Evolutionary conservation across 208 protist genomes (phyloP), one percentile per base, ranked within the genome.

Genomic region (Leishmania major): DNA sequence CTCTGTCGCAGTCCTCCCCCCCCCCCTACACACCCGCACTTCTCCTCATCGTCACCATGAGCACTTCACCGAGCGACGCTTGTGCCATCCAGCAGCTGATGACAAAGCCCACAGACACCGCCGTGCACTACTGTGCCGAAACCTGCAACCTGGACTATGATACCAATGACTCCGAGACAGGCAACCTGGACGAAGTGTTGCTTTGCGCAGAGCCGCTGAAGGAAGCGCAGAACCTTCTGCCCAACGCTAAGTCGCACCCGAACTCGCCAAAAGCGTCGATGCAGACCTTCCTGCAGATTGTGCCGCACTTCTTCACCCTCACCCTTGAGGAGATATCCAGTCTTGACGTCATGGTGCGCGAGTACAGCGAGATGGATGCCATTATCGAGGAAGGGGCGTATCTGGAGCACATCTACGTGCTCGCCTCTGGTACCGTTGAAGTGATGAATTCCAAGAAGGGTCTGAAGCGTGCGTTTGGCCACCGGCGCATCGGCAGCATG

Each of bases 361-460:
- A 96, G 83, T 96, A 96, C 79, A 90, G 93, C n/a, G 88, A 87
- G 62, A 92, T 96, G 88, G 89, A 96, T 79, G 87, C 94, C 76
- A 90, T 96, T 79, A 89, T 95, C 55, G 92, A 95, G 64, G 92
- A 95, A 57, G 92, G 93, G 1, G 75, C 78, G 62, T 69, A 87
- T 22, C 86, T 96, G 35, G 84, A 93, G 85, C 92, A 96, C 76
- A 88, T 96, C 31, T 96, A 94, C 83, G 92, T 96, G 11, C 75
- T 96, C 11, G 93, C 91, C 5, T 95, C 92, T 5, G 93, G 93
- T 57, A 95, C 90, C 0, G 90, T 96, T 37, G 92, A 96, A 76
- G 93, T 96, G 79, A 95, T 96, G 89, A 95, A 95, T 85, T 91
- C 93, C 13, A 95, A 90, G 79, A 90, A 87, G 51, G 93, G 93